Evolutionary conservation across 169 alveolate species (phyloP), one percentile per base, ranked within the genome.

Genomic region (Eimeria sp.): DNA sequence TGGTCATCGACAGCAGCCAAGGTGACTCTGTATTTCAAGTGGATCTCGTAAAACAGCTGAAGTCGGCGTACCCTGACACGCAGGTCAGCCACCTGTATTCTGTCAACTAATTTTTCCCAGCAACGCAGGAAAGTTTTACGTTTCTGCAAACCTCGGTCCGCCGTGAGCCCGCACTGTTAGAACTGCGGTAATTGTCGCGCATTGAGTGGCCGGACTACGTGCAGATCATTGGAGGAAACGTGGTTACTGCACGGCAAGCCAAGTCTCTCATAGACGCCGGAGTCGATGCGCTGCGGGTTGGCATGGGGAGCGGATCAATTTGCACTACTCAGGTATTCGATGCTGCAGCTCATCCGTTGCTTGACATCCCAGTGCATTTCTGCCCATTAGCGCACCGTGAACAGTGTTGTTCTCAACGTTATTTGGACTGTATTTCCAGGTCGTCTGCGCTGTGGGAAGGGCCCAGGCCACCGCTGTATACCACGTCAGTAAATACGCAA

Each of bases 261-360:
- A 98, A 98, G 97, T 96, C 97, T 87, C 96, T 96, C 52, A 89
- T 96, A 56, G 98, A 97, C 68, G 97, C 97, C 10, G 98, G 98
- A 13, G 97, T 87, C 18, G 97, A 96, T 74, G 97, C 96, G 30
- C 87, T 97, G 62, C 97, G 97, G 40, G 95, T 96, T 74, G 97
- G 99, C 18, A 99, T 99, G 99, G 99, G 99, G 16, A 98, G 99
- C 74, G 99, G 99, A 33, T 99, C 99, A 93, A 99, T 99, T 64
- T 99, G 99, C 97, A 98, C 99, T 58, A 99, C 99, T 2, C 99
- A 98, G 93, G 99, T 96, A 23, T 2, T 14, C 46, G 25, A 52
- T 6, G n/a, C 13, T 71, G 80, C 46, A 14, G 49, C 80, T 4
- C n/a, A 16, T 14, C 56, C 56, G 58, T 23, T 40, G 56, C 25